phyloP scores from a whole-genome alignment of 768 basidiomycete species.

The Pilatotrama ljubarskyi region DNA sequence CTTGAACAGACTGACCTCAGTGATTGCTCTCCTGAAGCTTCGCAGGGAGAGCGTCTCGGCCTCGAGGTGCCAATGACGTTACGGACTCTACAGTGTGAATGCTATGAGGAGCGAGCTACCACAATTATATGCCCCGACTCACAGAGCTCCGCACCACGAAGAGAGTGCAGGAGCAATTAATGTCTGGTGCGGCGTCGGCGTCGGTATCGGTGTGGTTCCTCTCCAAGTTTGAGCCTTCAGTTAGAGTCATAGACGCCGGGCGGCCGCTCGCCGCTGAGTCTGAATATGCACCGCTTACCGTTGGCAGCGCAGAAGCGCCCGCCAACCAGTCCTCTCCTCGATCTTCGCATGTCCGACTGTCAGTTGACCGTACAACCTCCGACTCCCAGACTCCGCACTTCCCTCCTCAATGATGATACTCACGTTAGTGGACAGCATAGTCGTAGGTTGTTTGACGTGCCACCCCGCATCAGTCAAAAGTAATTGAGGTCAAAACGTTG shows the following conservation, averaged over 20 bases:
- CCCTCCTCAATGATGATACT: background rate
- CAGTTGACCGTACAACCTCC: background rate
- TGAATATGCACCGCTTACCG: background rate
- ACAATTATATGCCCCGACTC: background rate
- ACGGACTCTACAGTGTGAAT: too few species aligned
- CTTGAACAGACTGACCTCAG: too few species aligned
- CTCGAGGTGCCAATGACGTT: too few species aligned
- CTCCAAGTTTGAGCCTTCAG: background rate
- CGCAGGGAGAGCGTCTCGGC: too few species aligned
- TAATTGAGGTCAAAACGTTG: too few species aligned
- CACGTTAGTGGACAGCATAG: background rate
- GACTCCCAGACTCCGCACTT: background rate
- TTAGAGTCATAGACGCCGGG: background rate
- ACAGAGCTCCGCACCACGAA: background rate
- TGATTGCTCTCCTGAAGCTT: too few species aligned
- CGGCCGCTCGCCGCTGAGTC: conserved; percentile 4
- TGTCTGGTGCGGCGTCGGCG: background rate
- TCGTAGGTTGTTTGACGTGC: background rate
- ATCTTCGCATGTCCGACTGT: background rate
- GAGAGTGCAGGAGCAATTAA: background rate
- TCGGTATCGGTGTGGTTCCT: background rate
- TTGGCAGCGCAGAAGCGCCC: background rate
- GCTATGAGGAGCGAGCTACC: too few species aligned
- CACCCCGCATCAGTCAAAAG: background rate
- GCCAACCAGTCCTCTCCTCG: background rate